Conservation (phyloP, 2,329 filamentous ascomycete genomes). For the Alternaria triticina region DNA sequence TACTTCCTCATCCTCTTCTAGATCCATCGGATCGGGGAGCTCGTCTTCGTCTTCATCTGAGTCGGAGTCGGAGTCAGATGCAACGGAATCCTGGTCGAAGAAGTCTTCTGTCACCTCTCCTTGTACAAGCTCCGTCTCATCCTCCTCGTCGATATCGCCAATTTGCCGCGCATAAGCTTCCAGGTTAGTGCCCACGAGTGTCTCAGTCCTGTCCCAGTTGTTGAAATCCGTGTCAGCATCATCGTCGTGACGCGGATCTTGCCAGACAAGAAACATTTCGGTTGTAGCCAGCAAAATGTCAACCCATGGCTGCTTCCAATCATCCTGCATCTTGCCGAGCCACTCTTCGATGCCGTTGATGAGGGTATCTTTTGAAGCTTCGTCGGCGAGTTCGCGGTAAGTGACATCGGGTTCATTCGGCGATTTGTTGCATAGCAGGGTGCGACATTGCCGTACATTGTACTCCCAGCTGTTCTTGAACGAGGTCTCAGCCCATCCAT, state of each 20-base stretch:
- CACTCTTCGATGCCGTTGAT: background rate
- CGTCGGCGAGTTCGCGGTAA: conserved; percentile 14
- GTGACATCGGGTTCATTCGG: background rate
- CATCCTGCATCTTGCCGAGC: background rate
- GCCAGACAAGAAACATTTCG: conserved; percentile 15
- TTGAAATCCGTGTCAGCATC: conserved; percentile 3
- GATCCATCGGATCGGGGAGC: background rate
- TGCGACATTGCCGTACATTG: conserved; percentile 17
- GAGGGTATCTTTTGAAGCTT: conserved; percentile 1
- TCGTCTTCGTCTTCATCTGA: background rate
- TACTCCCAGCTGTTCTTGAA: conserved; percentile 9
- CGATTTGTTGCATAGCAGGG: conserved; percentile 8
- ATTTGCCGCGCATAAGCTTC: conserved; percentile 6
- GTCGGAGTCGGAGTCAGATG: background rate
- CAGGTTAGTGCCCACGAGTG: conserved; percentile 5
- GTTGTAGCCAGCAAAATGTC: background rate
- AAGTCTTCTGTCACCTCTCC: background rate
- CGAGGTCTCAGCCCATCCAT: conserved; percentile 18
- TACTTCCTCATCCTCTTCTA: background rate
- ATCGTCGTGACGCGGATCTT: background rate
- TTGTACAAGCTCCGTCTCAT: background rate
- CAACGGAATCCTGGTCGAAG: background rate
- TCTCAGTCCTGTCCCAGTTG: conserved; percentile 1
- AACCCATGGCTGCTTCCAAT: background rate
- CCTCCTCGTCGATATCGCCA: conserved; percentile 17